Evolutionary conservation across 257 asterid species (phyloP).

Genomic region (Gentiana macrophylla): DNA sequence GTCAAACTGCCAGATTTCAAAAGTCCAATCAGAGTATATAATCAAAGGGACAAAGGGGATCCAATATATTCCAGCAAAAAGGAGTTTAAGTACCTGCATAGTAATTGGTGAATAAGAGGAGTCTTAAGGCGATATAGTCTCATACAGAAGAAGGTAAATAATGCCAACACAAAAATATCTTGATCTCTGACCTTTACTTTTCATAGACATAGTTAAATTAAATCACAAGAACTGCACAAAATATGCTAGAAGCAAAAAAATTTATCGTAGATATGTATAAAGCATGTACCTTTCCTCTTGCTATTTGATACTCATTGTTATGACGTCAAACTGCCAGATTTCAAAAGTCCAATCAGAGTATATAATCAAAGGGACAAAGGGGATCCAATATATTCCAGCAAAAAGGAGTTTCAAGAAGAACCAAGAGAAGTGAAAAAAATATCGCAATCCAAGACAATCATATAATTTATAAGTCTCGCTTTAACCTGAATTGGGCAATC

Average conservation of each 20-base stretch:
- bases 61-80: background rate
- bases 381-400: background rate
- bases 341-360: constrained; percentile 9
- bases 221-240: no score
- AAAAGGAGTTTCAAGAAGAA: background rate
- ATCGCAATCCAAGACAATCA: no score
- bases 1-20: constrained; percentile 53
- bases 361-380: no score
- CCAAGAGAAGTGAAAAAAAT: background rate
- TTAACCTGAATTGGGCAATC: constrained; percentile 86
- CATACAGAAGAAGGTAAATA: no score
- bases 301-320: constrained; percentile 93
- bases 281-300: constrained; percentile 70
- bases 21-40: constrained; percentile 5
- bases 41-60: no score
- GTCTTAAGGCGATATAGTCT: no score
- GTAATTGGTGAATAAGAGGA: background rate
- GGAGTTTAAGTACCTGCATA: constrained; percentile 34
- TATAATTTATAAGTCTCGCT: background rate
- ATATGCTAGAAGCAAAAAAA: no score
- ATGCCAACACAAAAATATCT: no score
- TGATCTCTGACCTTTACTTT: no score
- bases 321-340: constrained; percentile 61
- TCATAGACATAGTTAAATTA: no score
- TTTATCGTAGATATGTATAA: constrained; percentile 4